A percentile compares a stretch with the other conserved stretches of the same genome.
phyloP scores from a whole-genome alignment of 805 yeast species.

The Candida nemodendra region DNA sequence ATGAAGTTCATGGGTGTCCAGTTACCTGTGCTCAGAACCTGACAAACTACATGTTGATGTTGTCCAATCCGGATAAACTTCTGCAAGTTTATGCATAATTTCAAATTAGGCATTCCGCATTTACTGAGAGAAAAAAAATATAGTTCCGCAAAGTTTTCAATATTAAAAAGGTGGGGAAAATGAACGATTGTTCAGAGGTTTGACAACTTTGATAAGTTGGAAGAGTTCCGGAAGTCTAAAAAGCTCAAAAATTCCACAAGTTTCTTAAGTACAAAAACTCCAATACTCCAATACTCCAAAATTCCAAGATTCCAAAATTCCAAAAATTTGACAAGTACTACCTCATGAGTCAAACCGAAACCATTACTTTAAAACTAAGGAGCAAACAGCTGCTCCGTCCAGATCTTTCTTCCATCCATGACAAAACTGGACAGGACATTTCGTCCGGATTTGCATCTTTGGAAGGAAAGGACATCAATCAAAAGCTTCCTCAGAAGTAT shows the following conservation, averaged over 20 bases:
- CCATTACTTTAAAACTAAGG: neutral
- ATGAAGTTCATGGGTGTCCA: no score
- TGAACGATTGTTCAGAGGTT: neutral
- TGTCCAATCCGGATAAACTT: no score
- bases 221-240: no score
- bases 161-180: neutral
- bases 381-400: constrained; percentile 4
- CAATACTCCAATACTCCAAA: no score
- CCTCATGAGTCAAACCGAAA: neutral
- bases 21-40: no score
- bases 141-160: neutral
- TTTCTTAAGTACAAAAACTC: no score
- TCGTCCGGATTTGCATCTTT: constrained; percentile 15
- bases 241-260: no score
- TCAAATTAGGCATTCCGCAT: neutral
- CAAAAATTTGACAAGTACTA: no score
- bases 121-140: neutral
- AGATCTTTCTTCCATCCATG: constrained; percentile 13
- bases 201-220: no score
- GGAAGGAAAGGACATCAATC: constrained; percentile 1
- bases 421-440: constrained; percentile 14
- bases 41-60: no score
- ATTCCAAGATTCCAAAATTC: no score
- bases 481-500: constrained; percentile 1
- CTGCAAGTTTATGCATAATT: no score